Percentiles rank a stretch among this genome's conserved stretches.
These are phyloP conservation scores for Pyrus bretschneideri DNA, from an alignment of 306 rosid species.

Conservation along the genomic window DNA sequence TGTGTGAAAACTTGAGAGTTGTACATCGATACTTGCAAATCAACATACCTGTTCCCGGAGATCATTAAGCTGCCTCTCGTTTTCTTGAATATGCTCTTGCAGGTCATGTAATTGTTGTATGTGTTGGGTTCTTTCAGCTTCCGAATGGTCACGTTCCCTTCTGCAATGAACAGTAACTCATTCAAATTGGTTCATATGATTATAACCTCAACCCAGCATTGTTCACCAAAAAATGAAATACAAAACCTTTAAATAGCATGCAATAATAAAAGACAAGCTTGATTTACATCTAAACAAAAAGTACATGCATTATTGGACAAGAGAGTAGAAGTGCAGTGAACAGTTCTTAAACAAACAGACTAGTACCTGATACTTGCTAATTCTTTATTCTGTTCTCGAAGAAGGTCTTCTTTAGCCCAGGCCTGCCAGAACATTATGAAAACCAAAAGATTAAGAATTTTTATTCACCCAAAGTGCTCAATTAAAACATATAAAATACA, in stretches of 20 bases:
- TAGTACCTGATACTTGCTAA: constrained; percentile 75
- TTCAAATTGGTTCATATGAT: neutral
- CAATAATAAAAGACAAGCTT: neutral
- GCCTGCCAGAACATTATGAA: constrained; percentile 43
- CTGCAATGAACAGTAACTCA: constrained; percentile 34
- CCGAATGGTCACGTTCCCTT: constrained; percentile 92
- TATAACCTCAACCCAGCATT: constrained; percentile 6
- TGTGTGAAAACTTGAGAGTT: neutral
- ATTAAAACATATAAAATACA: neutral
- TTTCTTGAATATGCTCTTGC: constrained; percentile 91
- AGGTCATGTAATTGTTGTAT: constrained; percentile 77
- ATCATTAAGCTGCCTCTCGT: constrained; percentile 85
- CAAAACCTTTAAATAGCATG: neutral
- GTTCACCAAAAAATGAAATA: neutral
- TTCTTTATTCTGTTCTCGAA: constrained; percentile 82
- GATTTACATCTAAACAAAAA: neutral
- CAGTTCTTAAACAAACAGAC: neutral
- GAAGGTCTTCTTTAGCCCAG: constrained; percentile 94
- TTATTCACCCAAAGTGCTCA: neutral
- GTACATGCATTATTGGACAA: neutral
- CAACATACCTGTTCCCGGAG: constrained; percentile 79
- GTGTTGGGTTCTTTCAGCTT: constrained; percentile 94
- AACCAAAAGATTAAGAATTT: neutral
- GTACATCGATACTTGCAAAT: neutral
- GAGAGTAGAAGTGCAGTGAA: neutral